Evolutionary conservation across 768 basidiomycete species (phyloP).

Genomic region (Boletus fagicola): DNA sequence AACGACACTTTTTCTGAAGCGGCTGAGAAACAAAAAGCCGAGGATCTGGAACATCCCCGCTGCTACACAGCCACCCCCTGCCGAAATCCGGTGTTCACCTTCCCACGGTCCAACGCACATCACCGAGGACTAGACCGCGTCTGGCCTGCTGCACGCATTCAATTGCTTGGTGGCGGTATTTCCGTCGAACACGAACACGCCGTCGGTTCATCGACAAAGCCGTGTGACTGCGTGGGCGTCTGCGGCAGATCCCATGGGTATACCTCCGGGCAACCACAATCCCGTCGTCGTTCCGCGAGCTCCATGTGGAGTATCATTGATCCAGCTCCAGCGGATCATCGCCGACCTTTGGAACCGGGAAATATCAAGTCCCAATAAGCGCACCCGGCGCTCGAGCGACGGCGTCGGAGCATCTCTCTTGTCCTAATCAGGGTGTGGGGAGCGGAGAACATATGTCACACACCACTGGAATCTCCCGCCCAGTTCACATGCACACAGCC

Average conservation of each 20-base stretch:
- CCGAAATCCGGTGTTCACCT: conserved; percentile 1
- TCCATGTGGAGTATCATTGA: not conserved
- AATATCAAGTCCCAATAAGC: not conserved
- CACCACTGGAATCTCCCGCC: not conserved
- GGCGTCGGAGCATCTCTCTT: not conserved
- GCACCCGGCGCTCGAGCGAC: not conserved
- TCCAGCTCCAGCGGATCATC: not conserved
- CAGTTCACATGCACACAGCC: not conserved
- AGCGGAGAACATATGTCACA: not conserved
- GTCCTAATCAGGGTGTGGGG: not conserved
- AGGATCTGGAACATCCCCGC: conserved; percentile 17
- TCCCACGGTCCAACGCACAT: conserved; percentile 1
- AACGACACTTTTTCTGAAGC: conserved; percentile 1
- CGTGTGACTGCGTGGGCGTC: not conserved
- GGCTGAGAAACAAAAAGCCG: conserved; percentile 14
- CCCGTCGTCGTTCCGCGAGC: not conserved
- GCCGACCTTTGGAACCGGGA: not conserved
- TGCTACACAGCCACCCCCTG: conserved; percentile 26
- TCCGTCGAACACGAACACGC: not conserved
- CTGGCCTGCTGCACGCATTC: not conserved
- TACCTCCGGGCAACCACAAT: not conserved
- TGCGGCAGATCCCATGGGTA: not conserved
- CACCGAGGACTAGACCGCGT: not conserved
- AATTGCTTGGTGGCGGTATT: not conserved
- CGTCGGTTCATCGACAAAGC: not conserved